phyloP scores from a whole-genome alignment of 768 basidiomycete species.

The Lactarius deliciosus region DNA sequence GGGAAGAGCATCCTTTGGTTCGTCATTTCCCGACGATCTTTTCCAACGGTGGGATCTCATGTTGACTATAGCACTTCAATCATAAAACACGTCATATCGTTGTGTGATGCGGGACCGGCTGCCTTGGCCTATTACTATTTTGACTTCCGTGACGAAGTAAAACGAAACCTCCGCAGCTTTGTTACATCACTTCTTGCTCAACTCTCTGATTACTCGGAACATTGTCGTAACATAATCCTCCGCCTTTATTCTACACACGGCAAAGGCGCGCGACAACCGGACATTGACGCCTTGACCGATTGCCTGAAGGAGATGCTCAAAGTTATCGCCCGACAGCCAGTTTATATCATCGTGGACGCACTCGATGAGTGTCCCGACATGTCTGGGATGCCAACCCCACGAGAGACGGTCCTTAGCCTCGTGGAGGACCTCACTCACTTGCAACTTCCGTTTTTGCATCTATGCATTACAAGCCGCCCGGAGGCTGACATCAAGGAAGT shows the following conservation, averaged over 20 bases:
- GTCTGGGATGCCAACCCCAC: neutral
- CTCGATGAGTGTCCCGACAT: no score
- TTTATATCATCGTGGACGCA: no score
- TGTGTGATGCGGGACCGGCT: neutral
- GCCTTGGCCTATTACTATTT: neutral
- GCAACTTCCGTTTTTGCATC: neutral
- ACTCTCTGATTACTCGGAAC: neutral
- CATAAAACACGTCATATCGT: neutral
- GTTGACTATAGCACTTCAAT: neutral
- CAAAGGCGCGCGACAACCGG: neutral
- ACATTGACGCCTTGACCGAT: neutral
- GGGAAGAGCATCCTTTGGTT: neutral
- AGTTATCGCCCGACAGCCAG: neutral
- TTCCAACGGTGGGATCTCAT: neutral
- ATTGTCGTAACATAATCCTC: neutral
- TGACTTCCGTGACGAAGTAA: neutral
- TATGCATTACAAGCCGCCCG: neutral
- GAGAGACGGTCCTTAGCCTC: neutral
- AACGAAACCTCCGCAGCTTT: neutral
- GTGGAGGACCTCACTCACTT: neutral
- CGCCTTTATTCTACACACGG: neutral
- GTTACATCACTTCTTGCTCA: neutral
- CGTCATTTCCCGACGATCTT: neutral
- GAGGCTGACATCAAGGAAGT: neutral
- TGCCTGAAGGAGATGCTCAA: neutral